These are phyloP conservation scores for Fusarium sp. DNA, from an alignment of 2,329 filamentous ascomycete species.

Conservation along the genomic window DNA sequence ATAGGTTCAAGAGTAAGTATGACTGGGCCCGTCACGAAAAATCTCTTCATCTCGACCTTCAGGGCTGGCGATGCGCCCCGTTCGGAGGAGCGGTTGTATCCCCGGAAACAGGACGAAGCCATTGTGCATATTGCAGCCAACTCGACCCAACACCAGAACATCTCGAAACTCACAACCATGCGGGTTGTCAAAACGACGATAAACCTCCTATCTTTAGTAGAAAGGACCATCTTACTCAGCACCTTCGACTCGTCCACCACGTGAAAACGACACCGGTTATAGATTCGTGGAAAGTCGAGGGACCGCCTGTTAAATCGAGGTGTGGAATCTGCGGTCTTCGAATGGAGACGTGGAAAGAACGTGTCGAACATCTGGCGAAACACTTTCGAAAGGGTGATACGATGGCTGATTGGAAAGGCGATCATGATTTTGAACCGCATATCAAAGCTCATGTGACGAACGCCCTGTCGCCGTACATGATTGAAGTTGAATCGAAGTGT, in stretches of 20 bases:
- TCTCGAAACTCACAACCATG: constrained; percentile 43
- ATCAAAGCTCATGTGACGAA: constrained; percentile 40
- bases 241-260: constrained; percentile 47
- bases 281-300: constrained; percentile 47
- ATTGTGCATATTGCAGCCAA: constrained; percentile 44
- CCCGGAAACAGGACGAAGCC: constrained; percentile 33
- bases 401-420: constrained; percentile 48
- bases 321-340: constrained; percentile 47
- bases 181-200: constrained; percentile 11
- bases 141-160: constrained; percentile 38
- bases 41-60: constrained; percentile 37
- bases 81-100: constrained; percentile 33
- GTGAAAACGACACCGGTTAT: constrained; percentile 56
- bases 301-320: constrained; percentile 40
- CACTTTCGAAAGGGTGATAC: constrained; percentile 46
- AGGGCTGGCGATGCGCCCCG: constrained; percentile 41
- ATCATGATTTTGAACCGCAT: constrained; percentile 43
- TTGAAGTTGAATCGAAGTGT: constrained; percentile 38
- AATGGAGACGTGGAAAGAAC: constrained; percentile 44
- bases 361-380: constrained; percentile 45
- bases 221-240: constrained; percentile 50
- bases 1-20: constrained; percentile 44
- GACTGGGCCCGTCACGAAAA: constrained; percentile 43
- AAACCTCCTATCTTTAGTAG: constrained; percentile 40
- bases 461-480: constrained; percentile 45